Base-by-base conservation (phyloP, 768 basidiomycete species). In the Leccinellum rugosiceps region DNA sequence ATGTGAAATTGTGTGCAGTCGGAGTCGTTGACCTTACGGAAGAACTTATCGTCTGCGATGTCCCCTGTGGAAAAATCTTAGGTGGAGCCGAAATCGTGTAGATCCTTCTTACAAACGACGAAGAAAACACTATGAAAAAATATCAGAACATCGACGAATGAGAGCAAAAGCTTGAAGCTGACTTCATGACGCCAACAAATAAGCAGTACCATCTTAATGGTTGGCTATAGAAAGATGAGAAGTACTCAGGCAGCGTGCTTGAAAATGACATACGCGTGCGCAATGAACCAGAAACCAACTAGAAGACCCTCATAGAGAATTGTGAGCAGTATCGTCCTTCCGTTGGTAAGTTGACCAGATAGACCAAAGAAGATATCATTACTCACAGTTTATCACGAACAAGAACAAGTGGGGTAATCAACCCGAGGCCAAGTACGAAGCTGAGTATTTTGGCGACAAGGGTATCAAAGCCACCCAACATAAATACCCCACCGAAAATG, bases 271-370 rank as follows among this genome's bases (percentile, higher is more conserved):
- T 71, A 88, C 92, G 80, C 94, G 71, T 98, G 95, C 67, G 88
- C 92, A 45, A 94, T 85, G 70, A 96, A 97, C 94, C 95, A 97
- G 63, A 98, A 91, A 0, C 92, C 94, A 56, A 98, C 82, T 48
- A 98, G 77, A 23, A 97, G 74, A 9, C 83, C 93, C 72, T 97
- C 94, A 64, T 92, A 95, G 10, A 85, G 70, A 23, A 91, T 64
- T 23, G 92, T 94, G 43, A 96, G 80, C 10, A 89, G 58, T 63
- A 95, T 94, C 25, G 94, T 96, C 58, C 94, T 97, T 71, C 10
- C 51, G 46, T 23, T 31, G 57, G 52, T 65, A 28, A 71, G 61
- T 31, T 52, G 52, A 47, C 53, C 43, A 31, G 30, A 45, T 11
- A 41, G 32, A 32, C 23, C 7, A 38, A 30, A 30, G 53, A 56